Evolutionary conservation across 495 filamentous ascomycete genomes (phyloP), one percentile per base, ranked within the genome.

Genomic region (Neurospora sp.): DNA sequence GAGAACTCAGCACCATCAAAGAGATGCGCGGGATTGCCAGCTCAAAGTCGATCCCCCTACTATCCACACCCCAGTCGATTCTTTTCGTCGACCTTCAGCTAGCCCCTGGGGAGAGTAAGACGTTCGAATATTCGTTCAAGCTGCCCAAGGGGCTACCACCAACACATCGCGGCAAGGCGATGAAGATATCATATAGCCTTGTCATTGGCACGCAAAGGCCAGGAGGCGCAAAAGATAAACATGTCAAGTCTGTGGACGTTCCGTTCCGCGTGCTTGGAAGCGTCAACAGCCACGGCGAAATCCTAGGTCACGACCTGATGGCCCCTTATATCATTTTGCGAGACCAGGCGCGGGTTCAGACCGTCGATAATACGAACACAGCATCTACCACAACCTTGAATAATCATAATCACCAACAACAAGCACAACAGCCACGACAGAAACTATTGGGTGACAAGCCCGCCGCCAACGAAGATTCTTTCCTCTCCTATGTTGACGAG

Each of bases 1-100:
- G 90, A 69, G 94, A 97, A 74, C 89, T 94, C 74, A 96, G 94
- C 83, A 96, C 90, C 71, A 92, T 98, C 74, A 93, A 93, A 82
- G 93, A 97, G 77, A 97, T 97, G 93, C 92, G 93, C 76, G 92
- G 91, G 1, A 90, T 92, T 72, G 90, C 91, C 36, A 88, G 84
- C 75, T 91, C 94, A 19, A 92, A 91, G 79, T 91, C 91, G 24
- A 90, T 99, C 45, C 96, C 96, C 4, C 85, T 99, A 45, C 81
- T 99, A 24, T 96, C 94, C 31, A 98, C 96, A 9, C 93, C 95
- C n/a, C 96, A 98, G 81, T 97, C 94, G 7, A 93, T 99, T 74
- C 85, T 99, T 19, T 99, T 99, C 78, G 95, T 99, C 43, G 94
- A 99, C 79, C 86, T 98, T 39, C 89, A 91, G 77, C 85, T 99